These are phyloP conservation scores for Lichenothelia convexa DNA, from an alignment of 495 filamentous ascomycete genomes.

Conservation along the genomic window DNA sequence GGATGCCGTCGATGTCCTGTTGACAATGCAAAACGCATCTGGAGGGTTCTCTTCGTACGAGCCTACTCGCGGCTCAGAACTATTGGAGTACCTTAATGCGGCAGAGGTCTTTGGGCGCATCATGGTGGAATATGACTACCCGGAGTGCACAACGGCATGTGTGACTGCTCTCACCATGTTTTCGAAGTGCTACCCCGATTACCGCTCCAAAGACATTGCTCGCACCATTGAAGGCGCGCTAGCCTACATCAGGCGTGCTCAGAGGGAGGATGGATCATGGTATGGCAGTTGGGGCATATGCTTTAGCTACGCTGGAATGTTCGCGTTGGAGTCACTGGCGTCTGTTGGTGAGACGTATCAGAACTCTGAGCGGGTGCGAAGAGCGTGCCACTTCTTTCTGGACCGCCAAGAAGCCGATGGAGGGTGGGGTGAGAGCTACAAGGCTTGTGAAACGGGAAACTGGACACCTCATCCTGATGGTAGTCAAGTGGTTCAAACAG, in stretches of 20 bases:
- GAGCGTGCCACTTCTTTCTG: conserved; percentile 71
- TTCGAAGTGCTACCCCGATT: conserved; percentile 58
- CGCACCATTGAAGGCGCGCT: conserved; percentile 52
- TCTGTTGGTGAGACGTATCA: conserved; percentile 65
- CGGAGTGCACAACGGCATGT: conserved; percentile 89
- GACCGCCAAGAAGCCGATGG: conserved; percentile 71
- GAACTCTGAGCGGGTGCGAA: conserved; percentile 48
- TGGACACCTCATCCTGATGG: conserved; percentile 43
- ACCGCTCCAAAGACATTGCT: conserved; percentile 59
- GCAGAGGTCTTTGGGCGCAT: conserved; percentile 94
- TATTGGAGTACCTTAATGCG: conserved; percentile 73
- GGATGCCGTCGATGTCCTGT: conserved; percentile 74
- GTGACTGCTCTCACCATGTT: conserved; percentile 81
- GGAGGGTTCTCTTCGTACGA: conserved; percentile 91
- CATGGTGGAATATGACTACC: conserved; percentile 97
- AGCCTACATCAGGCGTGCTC: conserved; percentile 59
- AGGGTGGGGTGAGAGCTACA: conserved; percentile 93
- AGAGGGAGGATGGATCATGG: conserved; percentile 76
- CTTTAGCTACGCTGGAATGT: conserved; percentile 92
- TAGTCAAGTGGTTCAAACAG: conserved; percentile 80
- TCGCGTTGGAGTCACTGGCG: conserved; percentile 71
- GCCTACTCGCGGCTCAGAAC: conserved; percentile 52
- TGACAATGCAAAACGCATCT: conserved; percentile 78
- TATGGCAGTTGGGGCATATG: conserved; percentile 97
- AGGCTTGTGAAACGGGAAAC: conserved; percentile 46